A percentile compares a stretch with the other conserved stretches of the same genome.
phyloP scores from a whole-genome alignment of 129 eudicot genomes.

The Lactuca sativa region DNA sequence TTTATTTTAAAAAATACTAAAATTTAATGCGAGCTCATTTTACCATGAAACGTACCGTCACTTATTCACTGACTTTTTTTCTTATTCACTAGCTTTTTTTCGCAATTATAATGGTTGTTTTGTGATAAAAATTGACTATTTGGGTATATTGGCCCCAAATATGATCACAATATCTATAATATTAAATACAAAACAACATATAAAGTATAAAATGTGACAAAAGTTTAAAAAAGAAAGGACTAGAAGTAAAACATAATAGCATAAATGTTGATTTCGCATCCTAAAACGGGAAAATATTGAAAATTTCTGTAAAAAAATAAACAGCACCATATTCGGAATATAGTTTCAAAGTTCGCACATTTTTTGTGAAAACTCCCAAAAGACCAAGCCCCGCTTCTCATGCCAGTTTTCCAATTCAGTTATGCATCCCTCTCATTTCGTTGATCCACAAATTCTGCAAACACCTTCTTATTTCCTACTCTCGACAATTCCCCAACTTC shows the following conservation, averaged over 20 bases:
- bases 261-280: not conserved
- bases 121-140: no score
- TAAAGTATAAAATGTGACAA: not conserved
- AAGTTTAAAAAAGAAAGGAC: not conserved
- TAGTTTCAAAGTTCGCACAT: not conserved
- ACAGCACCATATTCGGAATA: not conserved
- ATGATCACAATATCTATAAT: no score
- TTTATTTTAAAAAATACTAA: no score
- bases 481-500: not conserved
- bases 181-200: no score
- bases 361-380: not conserved
- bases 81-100: no score
- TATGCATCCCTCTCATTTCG: conserved; percentile 33
- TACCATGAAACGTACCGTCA: no score
- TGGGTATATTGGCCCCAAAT: no score
- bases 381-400: conserved; percentile 23
- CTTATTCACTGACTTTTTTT: no score
- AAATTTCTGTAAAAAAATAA: not conserved
- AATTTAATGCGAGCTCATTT: no score
- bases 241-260: not conserved
- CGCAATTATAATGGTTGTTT: not conserved
- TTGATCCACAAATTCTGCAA: conserved; percentile 38
- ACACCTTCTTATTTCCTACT: conserved; percentile 8
- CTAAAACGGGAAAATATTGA: not conserved
- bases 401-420: conserved; percentile 31